Conservation (phyloP, 306 rosid species). For the Vigna mungo region DNA sequence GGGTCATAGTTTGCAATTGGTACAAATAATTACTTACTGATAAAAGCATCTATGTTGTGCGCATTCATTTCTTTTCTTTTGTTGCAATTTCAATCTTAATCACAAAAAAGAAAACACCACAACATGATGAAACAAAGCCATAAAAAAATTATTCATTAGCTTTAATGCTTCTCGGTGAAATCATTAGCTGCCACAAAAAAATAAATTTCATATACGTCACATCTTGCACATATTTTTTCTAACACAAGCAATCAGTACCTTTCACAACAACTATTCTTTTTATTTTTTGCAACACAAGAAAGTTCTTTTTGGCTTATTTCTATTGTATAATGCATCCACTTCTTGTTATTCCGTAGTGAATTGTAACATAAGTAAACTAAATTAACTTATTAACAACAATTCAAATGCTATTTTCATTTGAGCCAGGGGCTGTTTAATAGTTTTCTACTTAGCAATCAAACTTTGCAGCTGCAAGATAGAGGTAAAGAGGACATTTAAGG, state of each 20-base stretch:
- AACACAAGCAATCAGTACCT: slow-evolving; percentile 50
- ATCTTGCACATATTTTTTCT: slow-evolving; percentile 32
- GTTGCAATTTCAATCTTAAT: slow-evolving; percentile 46
- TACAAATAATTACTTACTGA: slow-evolving; percentile 50
- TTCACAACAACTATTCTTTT: slow-evolving; percentile 54
- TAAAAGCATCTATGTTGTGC: slow-evolving; percentile 48
- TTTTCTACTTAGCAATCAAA: slow-evolving; percentile 41
- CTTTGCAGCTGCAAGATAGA: slow-evolving; percentile 52
- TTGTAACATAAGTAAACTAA: slow-evolving; percentile 7
- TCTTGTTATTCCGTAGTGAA: slow-evolving; percentile 18
- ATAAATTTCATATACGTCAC: slow-evolving; percentile 52
- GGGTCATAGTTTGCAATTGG: slow-evolving; percentile 42
- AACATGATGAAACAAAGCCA: slow-evolving; percentile 24
- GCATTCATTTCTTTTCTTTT: slow-evolving; percentile 45
- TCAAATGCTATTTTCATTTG: slow-evolving; percentile 15
- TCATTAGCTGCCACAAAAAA: slow-evolving; percentile 51
- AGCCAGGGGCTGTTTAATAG: neutral
- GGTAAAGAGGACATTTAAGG: slow-evolving; percentile 42
- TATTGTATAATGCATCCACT: slow-evolving; percentile 28
- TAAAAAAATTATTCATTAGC: slow-evolving; percentile 20
- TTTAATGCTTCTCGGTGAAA: slow-evolving; percentile 50
- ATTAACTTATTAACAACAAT: slow-evolving; percentile 45
- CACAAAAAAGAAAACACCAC: slow-evolving; percentile 17
- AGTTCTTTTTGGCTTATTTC: slow-evolving; percentile 31
- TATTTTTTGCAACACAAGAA: slow-evolving; percentile 45